phyloP scores from a whole-genome alignment of 2,329 filamentous ascomycete genomes.

The Cryphonectria radicalis region DNA sequence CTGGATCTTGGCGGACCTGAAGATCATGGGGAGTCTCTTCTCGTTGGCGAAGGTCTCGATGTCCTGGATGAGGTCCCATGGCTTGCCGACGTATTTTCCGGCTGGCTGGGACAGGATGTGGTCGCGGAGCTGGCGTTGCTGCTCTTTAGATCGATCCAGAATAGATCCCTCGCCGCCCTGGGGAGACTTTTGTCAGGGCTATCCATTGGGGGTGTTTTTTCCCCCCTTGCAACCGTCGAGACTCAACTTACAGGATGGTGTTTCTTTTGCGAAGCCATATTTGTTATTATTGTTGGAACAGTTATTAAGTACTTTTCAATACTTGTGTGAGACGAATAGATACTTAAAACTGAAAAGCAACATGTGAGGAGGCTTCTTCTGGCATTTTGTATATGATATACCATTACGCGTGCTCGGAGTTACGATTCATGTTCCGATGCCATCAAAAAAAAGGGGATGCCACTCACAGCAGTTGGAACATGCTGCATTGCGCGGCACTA shows the following conservation, averaged over 20 bases:
- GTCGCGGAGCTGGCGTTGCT: conserved; percentile 17
- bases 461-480: neutral
- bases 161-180: neutral
- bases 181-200: neutral
- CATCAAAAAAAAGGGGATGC: neutral
- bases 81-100: conserved; percentile 33
- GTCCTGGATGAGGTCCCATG: conserved; percentile 36
- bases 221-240: neutral
- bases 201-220: too few species aligned
- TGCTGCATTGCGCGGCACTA: neutral
- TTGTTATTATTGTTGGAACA: neutral
- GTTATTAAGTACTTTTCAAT: neutral
- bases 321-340: too few species aligned
- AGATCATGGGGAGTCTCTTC: conserved; percentile 40
- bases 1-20: conserved; percentile 36
- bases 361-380: neutral
- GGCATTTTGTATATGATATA: neutral
- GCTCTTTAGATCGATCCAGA: neutral
- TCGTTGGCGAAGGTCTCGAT: conserved; percentile 40
- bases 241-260: neutral
- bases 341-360: too few species aligned
- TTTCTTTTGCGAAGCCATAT: neutral
- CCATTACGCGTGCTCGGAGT: neutral
- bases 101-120: conserved; percentile 28
- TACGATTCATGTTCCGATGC: conserved; percentile 10